Percentiles rank a stretch among this genome's conserved stretches.
Conservation (phyloP, 192 early-diverging fungal species). For the Umbelopsis ramanniana region DNA sequence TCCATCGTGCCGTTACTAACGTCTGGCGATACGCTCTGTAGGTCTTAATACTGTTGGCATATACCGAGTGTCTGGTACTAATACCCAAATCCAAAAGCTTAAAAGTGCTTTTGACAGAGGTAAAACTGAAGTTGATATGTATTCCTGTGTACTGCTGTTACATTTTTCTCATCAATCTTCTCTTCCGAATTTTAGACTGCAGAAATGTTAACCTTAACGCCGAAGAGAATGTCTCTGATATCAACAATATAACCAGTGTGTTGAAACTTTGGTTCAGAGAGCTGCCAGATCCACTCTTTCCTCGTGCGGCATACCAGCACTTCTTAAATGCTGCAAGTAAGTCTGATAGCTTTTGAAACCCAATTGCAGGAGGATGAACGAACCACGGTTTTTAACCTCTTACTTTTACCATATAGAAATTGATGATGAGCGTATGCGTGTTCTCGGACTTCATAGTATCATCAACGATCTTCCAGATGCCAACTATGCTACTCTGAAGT, state of each 20-base stretch:
- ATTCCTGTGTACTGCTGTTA: not conserved
- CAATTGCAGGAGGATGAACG: no score
- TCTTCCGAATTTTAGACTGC: slow-evolving; percentile 17
- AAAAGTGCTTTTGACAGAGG: slow-evolving; percentile 75
- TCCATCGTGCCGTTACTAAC: no score
- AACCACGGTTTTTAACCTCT: not conserved
- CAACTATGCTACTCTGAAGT: slow-evolving; percentile 84
- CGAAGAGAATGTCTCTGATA: slow-evolving; percentile 66
- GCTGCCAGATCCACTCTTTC: slow-evolving; percentile 86
- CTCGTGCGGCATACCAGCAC: slow-evolving; percentile 63
- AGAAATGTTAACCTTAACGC: slow-evolving; percentile 63
- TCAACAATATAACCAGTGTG: slow-evolving; percentile 83
- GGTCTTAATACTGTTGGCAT: slow-evolving; percentile 81
- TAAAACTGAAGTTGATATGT: slow-evolving; percentile 28
- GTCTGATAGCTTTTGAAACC: slow-evolving; percentile 12
- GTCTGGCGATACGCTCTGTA: not conserved
- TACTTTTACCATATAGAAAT: slow-evolving; percentile 46
- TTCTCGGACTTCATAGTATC: slow-evolving; percentile 70
- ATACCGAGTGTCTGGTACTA: slow-evolving; percentile 89
- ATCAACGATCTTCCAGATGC: slow-evolving; percentile 79
- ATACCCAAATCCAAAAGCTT: slow-evolving; percentile 74
- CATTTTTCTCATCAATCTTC: not conserved
- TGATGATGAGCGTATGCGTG: slow-evolving; percentile 59
- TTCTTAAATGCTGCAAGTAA: slow-evolving; percentile 77
- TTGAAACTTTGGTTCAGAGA: slow-evolving; percentile 95